A percentile compares a stretch with the other conserved stretches of the same genome.
Conservation (phyloP, 768 basidiomycete species). For the Mycena venus region DNA sequence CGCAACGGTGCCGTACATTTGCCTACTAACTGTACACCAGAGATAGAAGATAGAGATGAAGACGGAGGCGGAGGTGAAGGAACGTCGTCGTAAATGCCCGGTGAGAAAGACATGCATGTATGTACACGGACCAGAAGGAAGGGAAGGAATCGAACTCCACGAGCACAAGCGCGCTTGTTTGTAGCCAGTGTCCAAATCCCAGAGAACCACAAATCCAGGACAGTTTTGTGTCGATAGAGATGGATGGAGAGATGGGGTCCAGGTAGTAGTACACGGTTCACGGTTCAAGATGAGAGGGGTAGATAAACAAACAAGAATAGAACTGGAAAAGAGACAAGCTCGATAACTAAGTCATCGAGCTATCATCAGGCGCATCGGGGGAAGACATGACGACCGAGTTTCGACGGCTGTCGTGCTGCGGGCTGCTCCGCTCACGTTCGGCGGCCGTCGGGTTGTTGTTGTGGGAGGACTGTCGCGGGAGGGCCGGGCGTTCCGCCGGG, state of each 20-base stretch:
- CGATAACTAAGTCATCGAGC: slow-evolving; percentile 10
- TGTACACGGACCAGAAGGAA: background rate
- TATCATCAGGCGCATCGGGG: slow-evolving; percentile 45
- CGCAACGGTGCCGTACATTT: slow-evolving; percentile 25
- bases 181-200: background rate
- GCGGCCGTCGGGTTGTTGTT: background rate
- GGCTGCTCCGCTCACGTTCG: slow-evolving; percentile 12
- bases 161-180: background rate
- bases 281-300: slow-evolving; percentile 20
- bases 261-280: slow-evolving; percentile 23
- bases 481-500: slow-evolving; percentile 30
- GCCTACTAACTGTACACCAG: background rate
- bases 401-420: slow-evolving; percentile 48
- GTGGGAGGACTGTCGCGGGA: slow-evolving; percentile 17
- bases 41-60: slow-evolving; percentile 6
- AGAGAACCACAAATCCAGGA: slow-evolving; percentile 9
- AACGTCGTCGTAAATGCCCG: background rate
- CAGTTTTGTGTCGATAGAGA: background rate
- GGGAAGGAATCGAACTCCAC: background rate
- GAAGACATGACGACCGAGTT: slow-evolving; percentile 54
- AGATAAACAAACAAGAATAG: background rate
- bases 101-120: background rate
- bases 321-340: background rate
- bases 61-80: background rate
- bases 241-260: background rate